phyloP scores from a whole-genome alignment of 2,329 filamentous ascomycete genomes.

The Colletotrichum phormii region DNA sequence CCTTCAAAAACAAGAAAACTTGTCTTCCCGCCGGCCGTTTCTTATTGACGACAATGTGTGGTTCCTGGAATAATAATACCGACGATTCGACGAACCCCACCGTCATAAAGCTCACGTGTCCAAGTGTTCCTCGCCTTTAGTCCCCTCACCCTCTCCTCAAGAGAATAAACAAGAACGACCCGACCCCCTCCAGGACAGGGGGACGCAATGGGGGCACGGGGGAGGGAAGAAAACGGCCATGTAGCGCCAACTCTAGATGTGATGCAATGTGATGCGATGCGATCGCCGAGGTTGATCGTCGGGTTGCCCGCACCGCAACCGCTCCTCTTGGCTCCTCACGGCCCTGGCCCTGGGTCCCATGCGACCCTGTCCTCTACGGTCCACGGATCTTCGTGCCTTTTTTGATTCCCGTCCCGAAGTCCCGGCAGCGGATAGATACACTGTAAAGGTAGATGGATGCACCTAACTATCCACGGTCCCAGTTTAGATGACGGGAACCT shows the following conservation, averaged over 20 bases:
- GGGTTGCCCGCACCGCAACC: background rate
- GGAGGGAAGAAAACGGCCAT: background rate
- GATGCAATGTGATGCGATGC: background rate
- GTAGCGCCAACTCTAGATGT: background rate
- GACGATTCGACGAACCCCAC: background rate
- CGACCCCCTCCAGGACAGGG: background rate
- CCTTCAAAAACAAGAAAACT: background rate
- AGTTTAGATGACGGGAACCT: background rate
- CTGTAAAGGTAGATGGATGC: background rate
- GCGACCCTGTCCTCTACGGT: background rate
- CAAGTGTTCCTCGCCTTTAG: background rate
- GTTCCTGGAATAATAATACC: background rate
- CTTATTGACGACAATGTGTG: background rate
- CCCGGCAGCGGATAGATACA: background rate
- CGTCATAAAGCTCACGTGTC: background rate
- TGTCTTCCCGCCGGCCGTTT: background rate
- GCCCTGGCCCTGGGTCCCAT: background rate
- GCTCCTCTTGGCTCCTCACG: background rate
- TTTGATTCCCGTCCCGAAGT: background rate
- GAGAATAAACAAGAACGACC: background rate
- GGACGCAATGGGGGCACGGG: background rate
- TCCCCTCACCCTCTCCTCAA: background rate
- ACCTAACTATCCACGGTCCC: background rate
- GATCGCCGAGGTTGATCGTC: conserved; percentile 7
- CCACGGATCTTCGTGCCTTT: no score